Evolutionary conservation across 2,329 filamentous ascomycete species (phyloP).

Genomic region (Penicillium sp.): DNA sequence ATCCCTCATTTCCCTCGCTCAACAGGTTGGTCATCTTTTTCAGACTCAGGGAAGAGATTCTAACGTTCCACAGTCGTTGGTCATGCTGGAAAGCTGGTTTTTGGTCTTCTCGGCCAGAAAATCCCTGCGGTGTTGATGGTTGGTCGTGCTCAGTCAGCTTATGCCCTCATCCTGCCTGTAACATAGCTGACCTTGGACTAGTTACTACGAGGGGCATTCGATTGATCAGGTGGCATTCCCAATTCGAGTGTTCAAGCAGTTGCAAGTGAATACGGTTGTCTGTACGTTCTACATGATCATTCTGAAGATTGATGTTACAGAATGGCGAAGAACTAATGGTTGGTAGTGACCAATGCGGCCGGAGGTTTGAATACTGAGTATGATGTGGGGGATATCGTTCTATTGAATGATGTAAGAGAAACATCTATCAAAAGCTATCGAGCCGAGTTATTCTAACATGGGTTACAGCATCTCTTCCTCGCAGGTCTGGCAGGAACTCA

Average conservation of each 20-base stretch:
- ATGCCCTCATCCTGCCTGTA: slow-evolving; percentile 2
- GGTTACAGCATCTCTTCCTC: slow-evolving; percentile 58
- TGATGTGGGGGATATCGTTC: slow-evolving; percentile 62
- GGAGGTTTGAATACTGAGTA: slow-evolving; percentile 64
- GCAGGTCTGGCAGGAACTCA: slow-evolving; percentile 60
- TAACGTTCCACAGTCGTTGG: slow-evolving; percentile 47
- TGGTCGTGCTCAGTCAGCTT: slow-evolving; percentile 61
- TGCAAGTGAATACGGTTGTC: slow-evolving; percentile 60
- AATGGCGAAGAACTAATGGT: slow-evolving; percentile 3
- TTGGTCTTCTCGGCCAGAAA: slow-evolving; percentile 56
- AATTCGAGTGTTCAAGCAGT: slow-evolving; percentile 60
- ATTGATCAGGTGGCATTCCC: slow-evolving; percentile 63
- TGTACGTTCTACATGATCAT: slow-evolving; percentile 37
- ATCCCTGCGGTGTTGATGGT: slow-evolving; percentile 62
- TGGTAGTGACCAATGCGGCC: slow-evolving; percentile 62
- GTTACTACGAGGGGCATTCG: slow-evolving; percentile 66
- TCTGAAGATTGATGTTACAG: background rate
- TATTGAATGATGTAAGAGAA: slow-evolving; percentile 59
- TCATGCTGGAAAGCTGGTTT: slow-evolving; percentile 64
- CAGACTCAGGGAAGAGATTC: background rate
- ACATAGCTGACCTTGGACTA: slow-evolving; percentile 27
- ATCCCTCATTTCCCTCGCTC: slow-evolving; percentile 62
- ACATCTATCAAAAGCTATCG: background rate
- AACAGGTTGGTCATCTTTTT: slow-evolving; percentile 49
- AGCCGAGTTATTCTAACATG: slow-evolving; percentile 11